Conservation (phyloP, 148 eudicot genomes). For the Tetragonia tetragonoides region DNA sequence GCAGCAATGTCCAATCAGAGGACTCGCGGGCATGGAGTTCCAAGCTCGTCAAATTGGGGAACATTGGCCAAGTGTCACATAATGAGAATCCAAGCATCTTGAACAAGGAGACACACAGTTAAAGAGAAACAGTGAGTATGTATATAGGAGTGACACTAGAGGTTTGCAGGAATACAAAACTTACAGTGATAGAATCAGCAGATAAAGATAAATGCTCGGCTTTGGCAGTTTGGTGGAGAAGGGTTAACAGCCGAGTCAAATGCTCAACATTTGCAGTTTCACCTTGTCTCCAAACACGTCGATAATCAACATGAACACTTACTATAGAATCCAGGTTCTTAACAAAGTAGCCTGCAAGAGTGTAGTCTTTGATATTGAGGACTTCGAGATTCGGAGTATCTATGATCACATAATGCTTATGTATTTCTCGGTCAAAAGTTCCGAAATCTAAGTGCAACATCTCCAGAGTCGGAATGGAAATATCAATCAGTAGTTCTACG, state of each 20-base stretch:
- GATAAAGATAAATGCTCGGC: background rate
- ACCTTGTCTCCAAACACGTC: background rate
- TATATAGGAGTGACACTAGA: background rate
- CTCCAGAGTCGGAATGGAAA: conserved; percentile 4
- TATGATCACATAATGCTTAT: background rate
- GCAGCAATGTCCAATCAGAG: background rate
- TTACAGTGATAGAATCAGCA: background rate
- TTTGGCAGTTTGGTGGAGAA: background rate
- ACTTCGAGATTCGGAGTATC: background rate
- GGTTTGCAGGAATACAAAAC: background rate
- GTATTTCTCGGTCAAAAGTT: background rate
- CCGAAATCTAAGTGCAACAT: background rate
- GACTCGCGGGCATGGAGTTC: background rate
- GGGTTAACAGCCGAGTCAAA: background rate
- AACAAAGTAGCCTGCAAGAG: background rate
- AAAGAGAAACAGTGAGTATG: too few species aligned
- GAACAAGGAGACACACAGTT: background rate
- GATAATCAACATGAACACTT: background rate
- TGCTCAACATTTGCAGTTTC: background rate
- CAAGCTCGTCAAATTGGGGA: background rate
- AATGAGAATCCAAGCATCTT: too few species aligned
- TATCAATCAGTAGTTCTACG: background rate
- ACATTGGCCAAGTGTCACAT: too few species aligned
- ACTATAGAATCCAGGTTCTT: background rate
- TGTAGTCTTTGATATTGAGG: background rate